phyloP scores from a whole-genome alignment of 2,329 filamentous ascomycete species.

The Ceratocystis harringtonii region DNA sequence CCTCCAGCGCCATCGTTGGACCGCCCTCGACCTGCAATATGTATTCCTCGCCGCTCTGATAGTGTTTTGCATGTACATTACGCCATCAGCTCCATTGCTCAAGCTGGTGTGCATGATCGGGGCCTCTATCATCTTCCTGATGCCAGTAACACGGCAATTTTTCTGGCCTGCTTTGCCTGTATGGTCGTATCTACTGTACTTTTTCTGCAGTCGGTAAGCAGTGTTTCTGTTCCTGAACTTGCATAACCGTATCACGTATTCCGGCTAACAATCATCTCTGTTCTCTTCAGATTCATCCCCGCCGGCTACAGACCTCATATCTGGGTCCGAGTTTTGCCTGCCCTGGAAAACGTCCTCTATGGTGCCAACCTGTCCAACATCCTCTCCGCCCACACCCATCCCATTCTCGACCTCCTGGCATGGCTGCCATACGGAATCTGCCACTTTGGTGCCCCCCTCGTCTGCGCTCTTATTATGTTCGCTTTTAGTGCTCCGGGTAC shows the following conservation, averaged over 20 bases:
- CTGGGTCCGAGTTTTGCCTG: constrained; percentile 87
- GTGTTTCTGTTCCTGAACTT: neutral
- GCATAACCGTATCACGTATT: neutral
- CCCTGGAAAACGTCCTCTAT: constrained; percentile 91
- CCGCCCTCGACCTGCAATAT: constrained; percentile 73
- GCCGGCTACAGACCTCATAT: constrained; percentile 80
- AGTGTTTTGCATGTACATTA: constrained; percentile 72
- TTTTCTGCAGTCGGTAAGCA: constrained; percentile 82
- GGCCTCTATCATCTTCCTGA: constrained; percentile 53
- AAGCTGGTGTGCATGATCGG: constrained; percentile 59
- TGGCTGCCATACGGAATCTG: constrained; percentile 89
- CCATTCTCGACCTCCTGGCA: constrained; percentile 70
- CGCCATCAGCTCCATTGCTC: constrained; percentile 61
- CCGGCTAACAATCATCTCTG: neutral
- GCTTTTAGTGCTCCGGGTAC: constrained; percentile 78
- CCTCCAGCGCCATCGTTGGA: constrained; percentile 66
- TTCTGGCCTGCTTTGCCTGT: constrained; percentile 77
- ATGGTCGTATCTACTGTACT: constrained; percentile 75
- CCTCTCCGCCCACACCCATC: constrained; percentile 74
- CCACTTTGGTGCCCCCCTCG: constrained; percentile 73
- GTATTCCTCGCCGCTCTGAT: constrained; percentile 55
- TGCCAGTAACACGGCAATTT: constrained; percentile 81
- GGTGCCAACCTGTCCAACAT: constrained; percentile 94
- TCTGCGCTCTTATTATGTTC: constrained; percentile 69
- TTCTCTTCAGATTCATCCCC: constrained; percentile 58